Base-by-base conservation (phyloP, 257 asterid genomes). In the Nicotiana undulata region DNA sequence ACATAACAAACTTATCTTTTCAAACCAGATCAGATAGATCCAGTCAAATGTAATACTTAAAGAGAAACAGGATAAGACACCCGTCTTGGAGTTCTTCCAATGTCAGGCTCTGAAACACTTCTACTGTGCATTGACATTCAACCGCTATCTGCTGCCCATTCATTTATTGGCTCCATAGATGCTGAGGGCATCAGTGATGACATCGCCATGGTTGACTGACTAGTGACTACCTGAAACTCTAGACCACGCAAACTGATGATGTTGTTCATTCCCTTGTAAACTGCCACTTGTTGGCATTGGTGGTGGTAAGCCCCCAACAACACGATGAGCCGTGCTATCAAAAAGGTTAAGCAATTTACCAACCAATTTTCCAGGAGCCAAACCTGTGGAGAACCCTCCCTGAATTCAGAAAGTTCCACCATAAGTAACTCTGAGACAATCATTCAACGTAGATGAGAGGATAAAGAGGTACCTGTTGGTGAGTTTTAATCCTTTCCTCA, bases 141-240 rank as follows among this genome's bases (percentile, higher is more conserved):
- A 83, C 66, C 88, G 77, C 84, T 77, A 84, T 88, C 89, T 81
- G 90, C 76, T 52, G 92, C 86, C 95, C 92, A 87, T 79, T 90
- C 95, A 76, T 82, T 90, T 59, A 84, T 84, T 70, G 91, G 93
- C 85, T 91, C 98, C 89, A 81, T 70, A 13, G 98, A 90, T 52
- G 87, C 88, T n/a, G 96, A 91, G 85, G 97, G 93, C 76, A 91
- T 87, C 82, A 96, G 88, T 46, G 98, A 93, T 12, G 98, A 93
- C 93, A 95, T 95, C 75, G 97, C 97, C 96, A 92, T 85, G 66
- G 99, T 92, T 29, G 99, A 94, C 82, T 96, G 98, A 84, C 99
- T 96, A 94, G 81, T 96, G 98, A 84, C 99, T 96, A 82, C 90
- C 70, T 13, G 95, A 90, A 84, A 94, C 97, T 83, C 97, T 88